Evolutionary conservation across 2,329 filamentous ascomycete genomes (phyloP), one percentile per base, ranked within the genome.

Genomic region (Ascochyta rabiei): DNA sequence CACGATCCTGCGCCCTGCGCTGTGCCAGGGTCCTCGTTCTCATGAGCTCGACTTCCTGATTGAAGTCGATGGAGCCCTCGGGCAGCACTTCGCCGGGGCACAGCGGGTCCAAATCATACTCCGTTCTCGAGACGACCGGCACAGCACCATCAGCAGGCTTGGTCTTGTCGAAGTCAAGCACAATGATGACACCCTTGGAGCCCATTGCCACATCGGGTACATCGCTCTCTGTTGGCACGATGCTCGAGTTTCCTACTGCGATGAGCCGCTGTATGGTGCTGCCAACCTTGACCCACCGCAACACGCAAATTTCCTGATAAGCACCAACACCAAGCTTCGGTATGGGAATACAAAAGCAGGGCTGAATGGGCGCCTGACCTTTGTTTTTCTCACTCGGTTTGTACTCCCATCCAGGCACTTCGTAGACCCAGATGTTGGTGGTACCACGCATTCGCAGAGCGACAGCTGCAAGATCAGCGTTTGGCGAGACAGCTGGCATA

Each of bases 21-120:
- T 76, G 74, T 4, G 72, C 72, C 18, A 75, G 53, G 2, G 75
- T 77, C 15, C 75, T 63, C 4, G 70, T 74, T 38, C 75, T 60
- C 33, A 76, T 73, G 21, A 77, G 45, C 48, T 76, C 74, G 0
- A 77, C 75, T 54, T 77, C 75, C 19, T 72, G 62, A 12, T 77
- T 75, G 57, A 77, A 76, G 42, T 75, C 72, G n/a, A 77, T 70
- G 0, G 65, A 67, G 35, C 74, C 74, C 62, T 77, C 74, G 8
- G 72, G 73, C 1, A 77, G 57, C 52, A 66, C 62, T 55, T 77
- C 75, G 10, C 72, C 72, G 4, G 74, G 71, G 30, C 71, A 69
- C 6, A 75, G 61, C 13, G 69, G 67, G 47, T 76, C 75, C 6
- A 77, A 42, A 49, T 76, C 73, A 42, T 74, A 74, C 35, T 72